Conservation (phyloP, 176 grass and related monocot genomes). For the Alloteropsis semialata region DNA sequence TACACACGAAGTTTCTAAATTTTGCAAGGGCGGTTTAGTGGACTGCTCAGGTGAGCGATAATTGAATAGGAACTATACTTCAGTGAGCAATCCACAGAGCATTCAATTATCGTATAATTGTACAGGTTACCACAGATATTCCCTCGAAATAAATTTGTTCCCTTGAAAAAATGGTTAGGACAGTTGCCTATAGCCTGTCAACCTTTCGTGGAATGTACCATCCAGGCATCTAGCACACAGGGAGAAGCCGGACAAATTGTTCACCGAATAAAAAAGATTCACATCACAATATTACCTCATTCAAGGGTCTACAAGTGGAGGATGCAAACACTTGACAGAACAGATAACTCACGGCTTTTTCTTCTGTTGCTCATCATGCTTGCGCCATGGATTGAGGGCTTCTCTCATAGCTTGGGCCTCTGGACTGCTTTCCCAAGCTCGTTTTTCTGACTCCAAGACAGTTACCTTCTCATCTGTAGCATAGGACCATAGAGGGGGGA, state of each 20-base stretch:
- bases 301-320: background rate
- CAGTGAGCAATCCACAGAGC: background rate
- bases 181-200: background rate
- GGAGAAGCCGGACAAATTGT: background rate
- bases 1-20: background rate
- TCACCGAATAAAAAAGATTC: background rate
- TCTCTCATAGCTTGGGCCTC: conserved; percentile 79
- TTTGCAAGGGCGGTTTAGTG: background rate
- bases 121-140: background rate
- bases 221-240: background rate
- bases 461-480: conserved; percentile 79
- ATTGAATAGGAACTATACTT: background rate
- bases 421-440: conserved; percentile 78
- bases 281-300: background rate
- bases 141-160: background rate
- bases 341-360: conserved; percentile 19
- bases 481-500: background rate
- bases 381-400: conserved; percentile 82
- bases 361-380: conserved; percentile 52
- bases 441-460: conserved; percentile 78
- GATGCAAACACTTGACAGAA: conserved; percentile 21
- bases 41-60: background rate
- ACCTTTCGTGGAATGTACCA: background rate
- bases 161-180: background rate
- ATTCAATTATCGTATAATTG: background rate